Evolutionary conservation across 2,329 filamentous ascomycete genomes (phyloP).

Genomic region (Aspergillus alliaceus): DNA sequence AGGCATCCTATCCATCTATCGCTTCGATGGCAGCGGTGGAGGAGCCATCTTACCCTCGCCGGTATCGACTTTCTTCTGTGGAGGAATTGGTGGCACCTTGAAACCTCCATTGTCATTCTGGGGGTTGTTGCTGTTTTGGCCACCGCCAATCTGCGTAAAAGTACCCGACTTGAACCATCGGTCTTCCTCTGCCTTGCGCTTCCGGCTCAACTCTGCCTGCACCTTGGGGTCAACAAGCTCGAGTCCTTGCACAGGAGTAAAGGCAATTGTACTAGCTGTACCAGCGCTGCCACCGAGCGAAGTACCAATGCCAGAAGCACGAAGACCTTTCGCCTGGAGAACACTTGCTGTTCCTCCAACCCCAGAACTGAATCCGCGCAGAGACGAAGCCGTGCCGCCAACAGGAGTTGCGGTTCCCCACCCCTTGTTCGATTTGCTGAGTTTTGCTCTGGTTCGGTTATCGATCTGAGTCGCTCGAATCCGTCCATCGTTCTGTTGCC

Average conservation of each 20-base stretch:
- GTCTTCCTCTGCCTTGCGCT: conserved; percentile 91
- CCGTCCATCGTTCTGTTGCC: conserved; percentile 80
- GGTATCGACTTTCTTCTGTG: conserved; percentile 71
- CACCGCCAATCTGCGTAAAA: conserved; percentile 76
- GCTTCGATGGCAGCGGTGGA: conserved; percentile 35
- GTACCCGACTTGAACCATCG: conserved; percentile 97
- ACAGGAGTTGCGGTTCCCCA: conserved; percentile 73
- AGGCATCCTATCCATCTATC: conserved; percentile 8
- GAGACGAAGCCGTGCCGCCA: conserved; percentile 68
- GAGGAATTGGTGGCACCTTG: conserved; percentile 76
- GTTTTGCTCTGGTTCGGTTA: conserved; percentile 85
- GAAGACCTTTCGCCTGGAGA: conserved; percentile 75
- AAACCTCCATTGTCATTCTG: conserved; percentile 63
- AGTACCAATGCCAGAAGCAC: conserved; percentile 77
- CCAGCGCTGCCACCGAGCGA: conserved; percentile 65
- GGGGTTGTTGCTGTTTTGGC: conserved; percentile 22
- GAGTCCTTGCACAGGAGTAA: conserved; percentile 90
- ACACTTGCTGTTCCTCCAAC: conserved; percentile 63
- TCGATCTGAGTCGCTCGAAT: conserved; percentile 89
- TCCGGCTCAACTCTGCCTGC: conserved; percentile 81
- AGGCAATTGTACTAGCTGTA: conserved; percentile 83
- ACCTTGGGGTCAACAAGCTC: conserved; percentile 94
- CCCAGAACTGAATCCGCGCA: conserved; percentile 72
- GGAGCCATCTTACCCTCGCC: conserved; percentile 58
- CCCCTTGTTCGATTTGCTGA: conserved; percentile 92